Base-by-base conservation (phyloP, 208 protist species). In the Acanthamoeba lenticulata region DNA sequence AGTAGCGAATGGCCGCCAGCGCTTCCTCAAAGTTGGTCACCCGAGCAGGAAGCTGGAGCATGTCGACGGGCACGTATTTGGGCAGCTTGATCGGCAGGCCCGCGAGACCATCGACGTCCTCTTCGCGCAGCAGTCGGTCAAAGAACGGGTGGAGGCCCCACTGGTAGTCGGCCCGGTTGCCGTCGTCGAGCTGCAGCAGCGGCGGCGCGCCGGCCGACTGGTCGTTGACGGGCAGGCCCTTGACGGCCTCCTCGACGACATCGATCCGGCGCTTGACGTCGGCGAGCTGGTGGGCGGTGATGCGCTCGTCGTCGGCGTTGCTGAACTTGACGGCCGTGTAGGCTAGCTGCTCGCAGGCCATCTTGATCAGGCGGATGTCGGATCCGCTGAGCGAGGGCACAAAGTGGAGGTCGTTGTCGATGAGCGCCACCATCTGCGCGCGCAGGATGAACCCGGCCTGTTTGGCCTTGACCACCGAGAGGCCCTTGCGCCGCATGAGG, bases 1-100 rank as follows among this genome's bases (percentile, higher is more conserved):
- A 92, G 62, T 96, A 47, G n/a, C 95, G 96, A 15, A 97, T 62
- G 36, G 96, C 96, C 27, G 92, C 94, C 19, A 97, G 40, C 9
- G 95, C 96, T 24, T 96, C 95, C 40, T 94, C 72, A 49, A 97
- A 96, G 44, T 32, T 94, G 79, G 52, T 62, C 81, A 94, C 93
- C 67, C 72, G 89, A 34, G 36, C 72, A 38, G 91, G 91, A 15
- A 94, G 55, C 57, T 96, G 94, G n/a, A 96, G 67, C 32, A 96
- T 79, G 83, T 96, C 95, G 65, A 96, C 38, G 9, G 95, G 95
- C 38, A 96, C 92, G 90, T 96, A 96, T 21, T 44, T 74, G 34
- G 95, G 95, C 45, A 95, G 81, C 45, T 89, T 52, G 19, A 77
- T 74, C 7, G 93, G 94, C 24, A 49, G 32, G n/a, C 95, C 95